Conservation (phyloP, 1,284 basidiomycete genomes). For the Tylopilus sp. region DNA sequence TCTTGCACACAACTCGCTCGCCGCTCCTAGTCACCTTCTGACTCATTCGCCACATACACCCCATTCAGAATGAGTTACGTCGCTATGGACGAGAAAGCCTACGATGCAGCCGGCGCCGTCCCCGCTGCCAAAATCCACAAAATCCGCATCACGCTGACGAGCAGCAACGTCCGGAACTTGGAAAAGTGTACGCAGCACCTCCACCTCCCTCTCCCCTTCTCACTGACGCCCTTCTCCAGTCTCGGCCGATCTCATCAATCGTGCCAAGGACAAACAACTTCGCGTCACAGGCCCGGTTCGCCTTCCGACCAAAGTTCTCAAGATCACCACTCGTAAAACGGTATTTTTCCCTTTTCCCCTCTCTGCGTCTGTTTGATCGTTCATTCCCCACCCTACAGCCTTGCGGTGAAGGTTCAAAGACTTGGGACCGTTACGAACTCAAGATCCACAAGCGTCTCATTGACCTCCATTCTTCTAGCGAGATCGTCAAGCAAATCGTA, state of each 20-base stretch:
- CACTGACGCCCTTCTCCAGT: slow-evolving; percentile 57
- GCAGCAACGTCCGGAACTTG: slow-evolving; percentile 96
- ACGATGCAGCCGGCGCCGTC: slow-evolving; percentile 87
- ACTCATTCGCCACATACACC: slow-evolving; percentile 47
- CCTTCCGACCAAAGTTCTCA: slow-evolving; percentile 97
- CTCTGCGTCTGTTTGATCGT: background rate
- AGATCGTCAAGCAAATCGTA: slow-evolving; percentile 99
- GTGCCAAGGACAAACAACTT: slow-evolving; percentile 99
- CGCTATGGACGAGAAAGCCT: slow-evolving; percentile 99
- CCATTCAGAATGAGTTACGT: slow-evolving; percentile 91
- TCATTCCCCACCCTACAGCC: slow-evolving; percentile 50
- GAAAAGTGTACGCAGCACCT: slow-evolving; percentile 84
- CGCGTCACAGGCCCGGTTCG: slow-evolving; percentile 99
- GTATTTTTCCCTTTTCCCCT: slow-evolving; percentile 44
- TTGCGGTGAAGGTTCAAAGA: slow-evolving; percentile 99
- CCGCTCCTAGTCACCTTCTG: slow-evolving; percentile 66
- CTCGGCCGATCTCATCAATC: slow-evolving; percentile 94
- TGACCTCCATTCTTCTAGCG: slow-evolving; percentile 97
- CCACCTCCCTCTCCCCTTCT: background rate
- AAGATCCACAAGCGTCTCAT: slow-evolving; percentile 99
- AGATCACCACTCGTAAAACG: slow-evolving; percentile 98
- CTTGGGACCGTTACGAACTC: slow-evolving; percentile 99
- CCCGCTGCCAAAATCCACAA: slow-evolving; percentile 95
- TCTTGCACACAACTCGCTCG: background rate
- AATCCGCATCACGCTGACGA: slow-evolving; percentile 99